Evolutionary conservation across 2,329 filamentous ascomycete genomes (phyloP).

Genomic region (Trichoderma arundinaceum): DNA sequence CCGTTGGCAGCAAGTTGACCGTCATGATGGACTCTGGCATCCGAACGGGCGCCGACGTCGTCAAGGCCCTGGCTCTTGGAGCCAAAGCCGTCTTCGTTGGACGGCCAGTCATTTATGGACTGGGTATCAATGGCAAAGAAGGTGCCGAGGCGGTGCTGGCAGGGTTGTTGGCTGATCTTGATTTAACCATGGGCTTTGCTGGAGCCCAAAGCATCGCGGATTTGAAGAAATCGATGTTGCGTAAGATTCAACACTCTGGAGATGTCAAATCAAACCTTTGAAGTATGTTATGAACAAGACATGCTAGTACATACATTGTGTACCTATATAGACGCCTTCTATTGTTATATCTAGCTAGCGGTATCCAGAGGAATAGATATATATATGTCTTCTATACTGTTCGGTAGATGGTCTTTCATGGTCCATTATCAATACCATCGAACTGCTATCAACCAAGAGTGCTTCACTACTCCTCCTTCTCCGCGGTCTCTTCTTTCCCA

Average conservation of each 20-base stretch:
- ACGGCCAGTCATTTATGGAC: conserved; percentile 47
- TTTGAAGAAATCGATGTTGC: conserved; percentile 45
- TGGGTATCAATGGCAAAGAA: conserved; percentile 45
- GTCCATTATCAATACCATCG: too few relatives aligned
- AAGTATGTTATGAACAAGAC: background rate
- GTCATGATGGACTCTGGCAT: conserved; percentile 58
- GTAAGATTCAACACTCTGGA: conserved; percentile 43
- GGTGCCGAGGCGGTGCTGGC: conserved; percentile 62
- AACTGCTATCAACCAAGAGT: too few relatives aligned
- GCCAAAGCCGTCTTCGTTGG: conserved; percentile 53
- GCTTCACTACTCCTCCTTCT: background rate
- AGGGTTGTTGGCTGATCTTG: conserved; percentile 50
- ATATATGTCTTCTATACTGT: background rate
- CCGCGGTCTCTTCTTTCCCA: background rate
- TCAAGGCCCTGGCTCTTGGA: conserved; percentile 50
- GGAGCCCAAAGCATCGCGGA: conserved; percentile 54
- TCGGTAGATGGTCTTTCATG: too few relatives aligned
- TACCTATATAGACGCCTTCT: background rate
- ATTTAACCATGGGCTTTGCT: conserved; percentile 61
- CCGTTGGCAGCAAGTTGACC: conserved; percentile 62
- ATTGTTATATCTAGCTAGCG: background rate
- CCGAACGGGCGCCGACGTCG: conserved; percentile 48
- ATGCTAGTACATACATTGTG: background rate
- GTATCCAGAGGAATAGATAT: background rate
- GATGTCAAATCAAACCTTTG: conserved; percentile 44